A percentile compares a stretch with the other conserved stretches of the same genome.
Conservation (phyloP, 2,329 filamentous ascomycete species). For the Lachnellula hyalina region DNA sequence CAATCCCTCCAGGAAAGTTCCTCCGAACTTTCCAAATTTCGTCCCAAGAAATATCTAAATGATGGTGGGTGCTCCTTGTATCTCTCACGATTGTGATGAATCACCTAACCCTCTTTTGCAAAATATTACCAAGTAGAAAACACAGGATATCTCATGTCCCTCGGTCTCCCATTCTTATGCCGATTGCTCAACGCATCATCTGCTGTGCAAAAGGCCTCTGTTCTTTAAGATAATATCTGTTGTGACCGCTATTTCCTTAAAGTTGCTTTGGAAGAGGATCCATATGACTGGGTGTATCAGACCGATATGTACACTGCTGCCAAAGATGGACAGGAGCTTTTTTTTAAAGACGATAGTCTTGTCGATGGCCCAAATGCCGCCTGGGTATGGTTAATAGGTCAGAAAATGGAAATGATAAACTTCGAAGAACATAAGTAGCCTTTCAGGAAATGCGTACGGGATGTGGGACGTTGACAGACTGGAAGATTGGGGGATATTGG, state of each 20-base stretch:
- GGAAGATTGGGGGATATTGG: not conserved
- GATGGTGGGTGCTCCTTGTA: not conserved
- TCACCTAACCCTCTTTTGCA: too few species aligned
- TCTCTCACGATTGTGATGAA: not conserved
- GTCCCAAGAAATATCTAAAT: not conserved
- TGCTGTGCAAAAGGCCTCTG: not conserved
- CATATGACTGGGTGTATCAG: constrained; percentile 1
- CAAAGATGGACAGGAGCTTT: not conserved
- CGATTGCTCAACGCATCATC: constrained; percentile 1
- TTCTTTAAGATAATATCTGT: not conserved
- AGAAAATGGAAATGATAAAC: not conserved
- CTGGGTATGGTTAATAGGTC: constrained; percentile 7
- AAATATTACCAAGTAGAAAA: not conserved
- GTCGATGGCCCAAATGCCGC: constrained; percentile 6
- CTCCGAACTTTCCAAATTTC: not conserved
- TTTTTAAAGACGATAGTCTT: constrained; percentile 3
- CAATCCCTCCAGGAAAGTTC: not conserved
- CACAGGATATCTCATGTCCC: constrained; percentile 1
- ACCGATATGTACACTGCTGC: constrained; percentile 1
- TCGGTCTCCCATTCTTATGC: constrained; percentile 5
- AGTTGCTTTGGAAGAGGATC: not conserved
- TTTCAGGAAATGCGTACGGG: constrained; percentile 10
- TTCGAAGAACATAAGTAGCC: not conserved
- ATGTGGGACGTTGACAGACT: constrained; percentile 6
- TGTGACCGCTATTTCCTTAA: not conserved